A percentile compares a stretch with the other conserved stretches of the same genome.
Conservation (phyloP, 352 stramenopile species). For the Globisporangium okanoganense region DNA sequence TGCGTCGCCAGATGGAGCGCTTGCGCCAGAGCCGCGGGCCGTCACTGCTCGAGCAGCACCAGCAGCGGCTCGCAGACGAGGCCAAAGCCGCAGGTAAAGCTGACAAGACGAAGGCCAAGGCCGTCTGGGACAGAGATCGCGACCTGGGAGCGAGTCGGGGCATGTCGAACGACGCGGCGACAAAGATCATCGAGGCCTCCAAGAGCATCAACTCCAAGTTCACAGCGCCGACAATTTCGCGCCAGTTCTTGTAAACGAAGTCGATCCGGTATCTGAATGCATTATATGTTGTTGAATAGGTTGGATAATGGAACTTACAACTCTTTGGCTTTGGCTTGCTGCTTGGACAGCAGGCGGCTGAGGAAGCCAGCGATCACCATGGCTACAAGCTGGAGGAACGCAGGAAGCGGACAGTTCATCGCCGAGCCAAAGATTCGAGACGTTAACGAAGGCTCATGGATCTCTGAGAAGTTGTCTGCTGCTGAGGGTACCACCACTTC, state of each 20-base stretch:
- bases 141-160: slow-evolving; percentile 54
- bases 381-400: slow-evolving; percentile 1
- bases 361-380: not conserved
- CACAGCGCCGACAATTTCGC: slow-evolving; percentile 72
- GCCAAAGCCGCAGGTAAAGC: slow-evolving; percentile 15
- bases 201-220: slow-evolving; percentile 87
- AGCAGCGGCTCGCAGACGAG: slow-evolving; percentile 61
- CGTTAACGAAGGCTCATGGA: not conserved
- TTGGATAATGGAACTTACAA: not conserved
- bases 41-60: slow-evolving; percentile 76
- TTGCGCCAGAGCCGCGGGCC: slow-evolving; percentile 53
- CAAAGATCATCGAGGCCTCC: slow-evolving; percentile 70
- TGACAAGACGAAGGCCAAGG: slow-evolving; percentile 15
- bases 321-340: slow-evolving; percentile 11
- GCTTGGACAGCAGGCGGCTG: slow-evolving; percentile 3
- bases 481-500: slow-evolving; percentile 9
- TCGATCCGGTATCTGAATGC: not conserved
- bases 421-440: not conserved
- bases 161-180: slow-evolving; percentile 67
- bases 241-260: slow-evolving; percentile 67
- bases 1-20: slow-evolving; percentile 65
- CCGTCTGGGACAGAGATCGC: slow-evolving; percentile 72
- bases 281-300: not conserved
- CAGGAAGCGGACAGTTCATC: not conserved
- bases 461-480: not conserved